A percentile compares a stretch with the other conserved stretches of the same genome.
These are phyloP conservation scores for Aspergillus sclerotiicarbonarius DNA, from an alignment of 495 filamentous ascomycete genomes.

Conservation along the genomic window DNA sequence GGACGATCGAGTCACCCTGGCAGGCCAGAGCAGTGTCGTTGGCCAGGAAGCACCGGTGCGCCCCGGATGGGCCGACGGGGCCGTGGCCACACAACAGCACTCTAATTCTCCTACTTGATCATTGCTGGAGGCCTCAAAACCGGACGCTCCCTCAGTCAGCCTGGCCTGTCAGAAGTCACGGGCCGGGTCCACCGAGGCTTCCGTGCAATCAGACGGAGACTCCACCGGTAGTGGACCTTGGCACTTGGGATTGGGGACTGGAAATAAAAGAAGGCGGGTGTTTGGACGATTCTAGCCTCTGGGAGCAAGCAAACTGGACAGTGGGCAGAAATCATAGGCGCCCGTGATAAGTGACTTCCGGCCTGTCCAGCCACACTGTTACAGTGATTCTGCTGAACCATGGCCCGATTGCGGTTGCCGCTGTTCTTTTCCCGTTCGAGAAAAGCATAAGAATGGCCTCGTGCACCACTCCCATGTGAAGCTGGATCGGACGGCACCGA, in stretches of 20 bases:
- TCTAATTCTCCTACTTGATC: not conserved
- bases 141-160: not conserved
- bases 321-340: not conserved
- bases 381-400: constrained; percentile 3
- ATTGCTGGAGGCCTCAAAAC: constrained; percentile 6
- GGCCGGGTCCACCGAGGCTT: constrained; percentile 18
- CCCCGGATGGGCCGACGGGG: constrained; percentile 17
- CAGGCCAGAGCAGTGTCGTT: constrained; percentile 4
- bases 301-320: not conserved
- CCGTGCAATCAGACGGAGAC: constrained; percentile 17
- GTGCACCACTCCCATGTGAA: constrained; percentile 23
- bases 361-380: constrained; percentile 16
- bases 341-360: constrained; percentile 18
- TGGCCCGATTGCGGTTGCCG: not conserved
- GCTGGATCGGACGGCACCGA: not conserved
- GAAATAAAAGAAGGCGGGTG: not conserved
- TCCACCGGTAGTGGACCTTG: constrained; percentile 21
- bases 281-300: not conserved
- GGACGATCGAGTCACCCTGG: constrained; percentile 13
- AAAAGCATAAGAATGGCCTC: constrained; percentile 15
- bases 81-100: constrained; percentile 8
- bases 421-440: constrained; percentile 12
- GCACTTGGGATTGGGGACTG: constrained; percentile 14
- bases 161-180: constrained; percentile 16
- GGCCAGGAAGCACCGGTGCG: constrained; percentile 1